These are phyloP conservation scores for Psilocybe cubensis DNA, from an alignment of 768 basidiomycete genomes.

Conservation along the genomic window DNA sequence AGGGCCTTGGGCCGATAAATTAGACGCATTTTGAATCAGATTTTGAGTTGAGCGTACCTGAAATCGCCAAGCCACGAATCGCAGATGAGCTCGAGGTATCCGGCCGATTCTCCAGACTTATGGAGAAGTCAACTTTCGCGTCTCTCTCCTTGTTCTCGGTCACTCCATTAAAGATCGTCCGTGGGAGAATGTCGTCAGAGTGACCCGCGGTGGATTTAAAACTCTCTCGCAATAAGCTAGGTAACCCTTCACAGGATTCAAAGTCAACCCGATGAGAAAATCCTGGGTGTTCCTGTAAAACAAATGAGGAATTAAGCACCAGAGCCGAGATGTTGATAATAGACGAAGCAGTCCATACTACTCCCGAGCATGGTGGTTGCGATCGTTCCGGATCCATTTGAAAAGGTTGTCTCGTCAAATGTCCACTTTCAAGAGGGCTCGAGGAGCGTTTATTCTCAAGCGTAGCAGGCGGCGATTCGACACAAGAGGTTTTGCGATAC, in stretches of 20 bases:
- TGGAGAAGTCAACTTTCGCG: background rate
- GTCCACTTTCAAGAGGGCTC: slow-evolving; percentile 1
- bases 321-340: slow-evolving; percentile 2
- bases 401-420: slow-evolving; percentile 3
- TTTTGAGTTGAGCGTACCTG: background rate
- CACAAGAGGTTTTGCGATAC: slow-evolving; percentile 1
- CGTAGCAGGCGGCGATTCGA: background rate
- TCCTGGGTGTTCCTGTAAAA: slow-evolving; percentile 8
- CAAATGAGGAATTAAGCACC: slow-evolving; percentile 5
- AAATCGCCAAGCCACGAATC: background rate
- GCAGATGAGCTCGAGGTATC: slow-evolving; percentile 4
- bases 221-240: slow-evolving; percentile 14
- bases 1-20: background rate
- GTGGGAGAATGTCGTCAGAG: slow-evolving; percentile 27
- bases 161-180: slow-evolving; percentile 13
- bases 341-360: slow-evolving; percentile 1
- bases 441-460: background rate
- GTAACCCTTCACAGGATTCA: slow-evolving; percentile 11
- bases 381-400: slow-evolving; percentile 4
- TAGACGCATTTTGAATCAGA: slow-evolving; percentile 7
- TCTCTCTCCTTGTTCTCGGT: slow-evolving; percentile 4
- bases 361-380: slow-evolving; percentile 6
- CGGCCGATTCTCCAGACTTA: slow-evolving; percentile 13
- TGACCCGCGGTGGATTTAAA: slow-evolving; percentile 21
- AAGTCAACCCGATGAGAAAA: slow-evolving; percentile 15